Evolutionary conservation across 2,329 filamentous ascomycete genomes (phyloP).

Genomic region (Raffaelea albimanens): DNA sequence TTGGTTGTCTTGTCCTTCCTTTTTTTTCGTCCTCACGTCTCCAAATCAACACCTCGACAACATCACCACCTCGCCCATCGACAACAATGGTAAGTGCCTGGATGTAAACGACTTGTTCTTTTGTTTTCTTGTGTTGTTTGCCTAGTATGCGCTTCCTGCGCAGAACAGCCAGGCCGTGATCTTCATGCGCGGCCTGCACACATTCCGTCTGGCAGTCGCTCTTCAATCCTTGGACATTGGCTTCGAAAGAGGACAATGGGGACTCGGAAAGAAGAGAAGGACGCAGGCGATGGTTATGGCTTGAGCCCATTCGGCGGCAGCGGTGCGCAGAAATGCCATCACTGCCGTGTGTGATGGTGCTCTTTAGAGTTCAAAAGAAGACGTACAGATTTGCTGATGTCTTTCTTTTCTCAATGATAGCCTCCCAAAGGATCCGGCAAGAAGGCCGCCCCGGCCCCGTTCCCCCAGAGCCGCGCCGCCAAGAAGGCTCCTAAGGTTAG

Average conservation of each 20-base stretch:
- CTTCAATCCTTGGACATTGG: slow-evolving; percentile 24
- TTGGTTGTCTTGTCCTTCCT: slow-evolving; percentile 3
- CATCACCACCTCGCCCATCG: slow-evolving; percentile 23
- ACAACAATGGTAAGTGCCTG: slow-evolving; percentile 54
- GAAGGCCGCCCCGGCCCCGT: slow-evolving; percentile 95
- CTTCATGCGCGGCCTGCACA: slow-evolving; percentile 7
- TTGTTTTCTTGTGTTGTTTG: slow-evolving; percentile 34
- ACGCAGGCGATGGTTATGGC: slow-evolving; percentile 50
- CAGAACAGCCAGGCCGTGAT: slow-evolving; percentile 13
- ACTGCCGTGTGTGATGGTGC: slow-evolving; percentile 28
- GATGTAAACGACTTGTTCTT: slow-evolving; percentile 32
- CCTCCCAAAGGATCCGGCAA: slow-evolving; percentile 87
- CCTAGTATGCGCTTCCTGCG: slow-evolving; percentile 13
- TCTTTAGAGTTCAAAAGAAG: slow-evolving; percentile 92
- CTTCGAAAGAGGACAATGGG: slow-evolving; percentile 24
- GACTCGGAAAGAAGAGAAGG: neutral
- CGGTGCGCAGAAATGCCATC: slow-evolving; percentile 43
- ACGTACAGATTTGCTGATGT: slow-evolving; percentile 78
- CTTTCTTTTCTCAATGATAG: slow-evolving; percentile 99
- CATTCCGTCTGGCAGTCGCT: slow-evolving; percentile 7
- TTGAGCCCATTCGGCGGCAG: slow-evolving; percentile 40
- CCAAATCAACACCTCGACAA: slow-evolving; percentile 35
- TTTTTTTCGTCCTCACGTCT: slow-evolving; percentile 23
- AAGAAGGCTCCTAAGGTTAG: slow-evolving; percentile 97
- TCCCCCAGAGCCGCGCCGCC: slow-evolving; percentile 85